Evolutionary conservation across 208 protist genomes (phyloP).

Genomic region (Wallacemonas sp.): DNA sequence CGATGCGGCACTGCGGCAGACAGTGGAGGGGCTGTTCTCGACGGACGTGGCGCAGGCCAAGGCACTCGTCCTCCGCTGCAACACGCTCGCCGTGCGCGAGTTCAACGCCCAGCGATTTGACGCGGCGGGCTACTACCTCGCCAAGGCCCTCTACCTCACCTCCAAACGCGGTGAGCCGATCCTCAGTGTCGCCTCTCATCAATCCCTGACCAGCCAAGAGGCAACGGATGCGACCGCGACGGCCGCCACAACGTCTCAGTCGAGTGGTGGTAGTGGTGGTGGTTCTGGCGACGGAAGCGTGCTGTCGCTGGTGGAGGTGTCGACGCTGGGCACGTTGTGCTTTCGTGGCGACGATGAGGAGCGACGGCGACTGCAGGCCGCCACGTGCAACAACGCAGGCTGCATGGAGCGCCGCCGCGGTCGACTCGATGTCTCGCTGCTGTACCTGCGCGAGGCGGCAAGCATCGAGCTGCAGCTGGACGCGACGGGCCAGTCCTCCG

Average conservation of each 20-base stretch:
- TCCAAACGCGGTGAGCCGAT: conserved; percentile 32
- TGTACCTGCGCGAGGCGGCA: conserved; percentile 68
- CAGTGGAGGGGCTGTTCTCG: neutral
- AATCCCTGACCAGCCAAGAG: too few relatives aligned
- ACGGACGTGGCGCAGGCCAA: conserved; percentile 41
- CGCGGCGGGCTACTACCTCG: conserved; percentile 60
- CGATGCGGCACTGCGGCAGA: conserved; percentile 13
- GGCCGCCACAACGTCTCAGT: neutral
- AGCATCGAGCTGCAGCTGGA: conserved; percentile 54
- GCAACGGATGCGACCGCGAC: too few relatives aligned
- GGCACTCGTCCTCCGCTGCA: conserved; percentile 73
- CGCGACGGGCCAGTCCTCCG: conserved; percentile 23
- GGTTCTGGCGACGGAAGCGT: neutral
- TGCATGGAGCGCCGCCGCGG: conserved; percentile 85
- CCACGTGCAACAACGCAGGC: conserved; percentile 90
- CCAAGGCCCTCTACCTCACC: conserved; percentile 83
- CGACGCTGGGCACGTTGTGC: conserved; percentile 20
- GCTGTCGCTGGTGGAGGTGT: conserved; percentile 10
- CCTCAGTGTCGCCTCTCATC: neutral
- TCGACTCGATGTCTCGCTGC: conserved; percentile 45
- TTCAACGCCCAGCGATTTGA: conserved; percentile 67
- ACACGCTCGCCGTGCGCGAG: conserved; percentile 73
- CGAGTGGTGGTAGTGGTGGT: conserved; percentile 36
- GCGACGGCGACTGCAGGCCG: conserved; percentile 67
- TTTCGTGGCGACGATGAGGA: conserved; percentile 39